These are phyloP conservation scores for Bruguiera gymnorhiza DNA, from an alignment of 345 rosid genomes.

Conservation along the genomic window DNA sequence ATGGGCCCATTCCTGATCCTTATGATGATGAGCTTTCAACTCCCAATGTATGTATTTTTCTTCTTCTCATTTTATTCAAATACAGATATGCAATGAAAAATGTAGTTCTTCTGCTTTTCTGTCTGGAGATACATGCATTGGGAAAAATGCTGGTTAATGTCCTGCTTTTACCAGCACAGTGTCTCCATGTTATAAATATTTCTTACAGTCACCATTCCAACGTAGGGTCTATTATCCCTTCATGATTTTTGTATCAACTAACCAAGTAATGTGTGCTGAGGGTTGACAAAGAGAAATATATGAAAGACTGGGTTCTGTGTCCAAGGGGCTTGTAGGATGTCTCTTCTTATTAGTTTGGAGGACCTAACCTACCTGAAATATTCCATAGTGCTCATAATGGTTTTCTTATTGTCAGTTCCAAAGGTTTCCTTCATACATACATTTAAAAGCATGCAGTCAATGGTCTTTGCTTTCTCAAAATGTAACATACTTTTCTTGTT, in stretches of 20 bases:
- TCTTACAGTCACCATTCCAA: neutral
- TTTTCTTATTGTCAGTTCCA: no score
- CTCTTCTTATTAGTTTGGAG: neutral
- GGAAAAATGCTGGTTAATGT: neutral
- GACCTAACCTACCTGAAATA: no score
- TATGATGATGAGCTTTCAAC: slow-evolving; percentile 89
- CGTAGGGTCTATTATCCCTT: neutral
- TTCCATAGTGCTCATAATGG: no score
- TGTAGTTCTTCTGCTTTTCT: neutral
- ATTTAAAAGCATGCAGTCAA: no score
- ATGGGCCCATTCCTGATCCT: slow-evolving; percentile 95
- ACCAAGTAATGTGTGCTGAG: neutral
- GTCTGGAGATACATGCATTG: neutral
- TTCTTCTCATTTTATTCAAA: neutral
- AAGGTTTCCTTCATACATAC: no score
- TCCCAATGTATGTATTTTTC: slow-evolving; percentile 66
- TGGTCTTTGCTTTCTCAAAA: no score
- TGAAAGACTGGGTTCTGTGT: neutral
- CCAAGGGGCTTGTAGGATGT: neutral
- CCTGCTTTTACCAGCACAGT: neutral
- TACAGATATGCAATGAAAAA: neutral
- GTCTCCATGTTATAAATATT: neutral
- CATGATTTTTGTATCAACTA: neutral
- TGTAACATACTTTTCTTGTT: no score
- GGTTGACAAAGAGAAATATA: neutral